Evolutionary conservation across 345 rosid genomes (phyloP).

Genomic region (Sisymbrium altissimum): DNA sequence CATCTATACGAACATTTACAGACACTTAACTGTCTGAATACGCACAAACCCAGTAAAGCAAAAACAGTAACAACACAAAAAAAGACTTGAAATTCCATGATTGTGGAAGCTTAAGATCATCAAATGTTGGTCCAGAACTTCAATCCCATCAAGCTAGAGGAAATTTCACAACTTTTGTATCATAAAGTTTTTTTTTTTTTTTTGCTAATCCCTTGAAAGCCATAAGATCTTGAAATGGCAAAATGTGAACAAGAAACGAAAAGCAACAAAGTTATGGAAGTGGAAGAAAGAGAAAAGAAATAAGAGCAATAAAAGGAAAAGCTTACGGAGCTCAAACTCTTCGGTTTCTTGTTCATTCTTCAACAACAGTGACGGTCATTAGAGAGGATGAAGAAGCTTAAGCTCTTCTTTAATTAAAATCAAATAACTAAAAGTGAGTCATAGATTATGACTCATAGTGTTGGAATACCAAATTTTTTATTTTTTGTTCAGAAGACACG

Average conservation of each 20-base stretch:
- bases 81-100: background rate
- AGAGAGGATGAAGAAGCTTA: background rate
- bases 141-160: background rate
- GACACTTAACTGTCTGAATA: background rate
- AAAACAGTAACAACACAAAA: background rate
- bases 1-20: background rate
- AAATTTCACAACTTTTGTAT: background rate
- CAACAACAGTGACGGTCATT: background rate
- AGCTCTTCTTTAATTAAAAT: background rate
- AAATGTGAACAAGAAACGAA: background rate
- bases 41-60: background rate
- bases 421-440: background rate
- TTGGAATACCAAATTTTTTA: background rate
- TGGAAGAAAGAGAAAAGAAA: background rate
- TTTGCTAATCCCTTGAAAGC: background rate
- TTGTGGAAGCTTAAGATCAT: background rate
- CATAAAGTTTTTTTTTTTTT: too few species aligned
- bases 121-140: background rate
- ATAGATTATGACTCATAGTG: background rate
- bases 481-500: background rate
- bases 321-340: constrained; percentile 32
- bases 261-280: background rate
- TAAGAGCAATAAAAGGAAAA: background rate
- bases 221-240: background rate
- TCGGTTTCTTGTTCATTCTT: constrained; percentile 28